These are phyloP conservation scores for Escovopsis weberi DNA, from an alignment of 2,329 filamentous ascomycete species.

Conservation along the genomic window DNA sequence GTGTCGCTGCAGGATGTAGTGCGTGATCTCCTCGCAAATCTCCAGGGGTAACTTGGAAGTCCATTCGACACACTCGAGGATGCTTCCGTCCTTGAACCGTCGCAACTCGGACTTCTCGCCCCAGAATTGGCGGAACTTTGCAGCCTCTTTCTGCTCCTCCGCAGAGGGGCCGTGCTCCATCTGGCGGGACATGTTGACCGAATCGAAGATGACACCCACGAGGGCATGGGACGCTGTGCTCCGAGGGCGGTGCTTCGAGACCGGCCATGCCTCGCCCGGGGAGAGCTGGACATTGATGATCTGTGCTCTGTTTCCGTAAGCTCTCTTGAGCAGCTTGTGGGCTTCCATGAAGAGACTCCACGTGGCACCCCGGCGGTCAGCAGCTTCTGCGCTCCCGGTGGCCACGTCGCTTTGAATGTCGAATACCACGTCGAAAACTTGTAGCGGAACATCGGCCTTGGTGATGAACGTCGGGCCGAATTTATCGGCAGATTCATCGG, in stretches of 20 bases:
- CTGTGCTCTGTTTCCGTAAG: constrained; percentile 60
- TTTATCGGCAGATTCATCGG: constrained; percentile 58
- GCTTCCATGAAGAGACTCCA: constrained; percentile 40
- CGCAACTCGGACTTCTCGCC: constrained; percentile 84
- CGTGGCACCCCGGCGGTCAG: constrained; percentile 27
- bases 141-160: constrained; percentile 71
- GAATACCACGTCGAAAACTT: constrained; percentile 38
- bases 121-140: constrained; percentile 82
- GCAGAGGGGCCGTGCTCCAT: constrained; percentile 82
- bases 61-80: constrained; percentile 88
- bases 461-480: constrained; percentile 76
- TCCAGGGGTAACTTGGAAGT: constrained; percentile 44
- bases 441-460: constrained; percentile 37
- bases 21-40: constrained; percentile 67
- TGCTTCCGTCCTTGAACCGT: constrained; percentile 89
- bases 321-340: constrained; percentile 51
- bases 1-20: constrained; percentile 56
- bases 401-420: constrained; percentile 20
- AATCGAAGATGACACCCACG: constrained; percentile 59
- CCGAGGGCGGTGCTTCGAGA: constrained; percentile 10
- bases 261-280: constrained; percentile 17
- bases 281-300: constrained; percentile 45
- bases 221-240: constrained; percentile 27
- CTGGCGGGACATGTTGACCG: constrained; percentile 54
- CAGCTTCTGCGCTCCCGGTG: constrained; percentile 10